Evolutionary conservation across 179 eudicot genomes (phyloP).

Genomic region (Beta macrorhiza): DNA sequence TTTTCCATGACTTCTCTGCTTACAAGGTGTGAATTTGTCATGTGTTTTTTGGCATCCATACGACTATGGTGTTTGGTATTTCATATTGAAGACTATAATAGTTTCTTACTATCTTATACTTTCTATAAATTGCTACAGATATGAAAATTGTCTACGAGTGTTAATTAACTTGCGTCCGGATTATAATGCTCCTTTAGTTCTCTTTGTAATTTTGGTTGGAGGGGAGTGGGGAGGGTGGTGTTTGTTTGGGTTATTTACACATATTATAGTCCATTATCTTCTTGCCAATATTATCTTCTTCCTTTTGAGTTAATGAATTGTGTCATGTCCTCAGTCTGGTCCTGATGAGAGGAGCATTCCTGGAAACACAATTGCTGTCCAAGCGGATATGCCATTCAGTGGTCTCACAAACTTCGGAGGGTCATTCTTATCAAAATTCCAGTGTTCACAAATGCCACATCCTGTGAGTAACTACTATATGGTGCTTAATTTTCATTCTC

Average conservation of each 20-base stretch:
- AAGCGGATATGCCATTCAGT: slow-evolving; percentile 85
- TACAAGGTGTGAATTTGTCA: too few species aligned
- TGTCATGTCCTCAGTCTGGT: slow-evolving; percentile 55
- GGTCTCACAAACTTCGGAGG: slow-evolving; percentile 84
- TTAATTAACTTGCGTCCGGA: not conserved
- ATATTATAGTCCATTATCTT: not conserved
- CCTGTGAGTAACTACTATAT: slow-evolving; percentile 47
- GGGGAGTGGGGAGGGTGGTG: too few species aligned
- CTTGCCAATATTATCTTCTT: not conserved
- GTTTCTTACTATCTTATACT: too few species aligned
- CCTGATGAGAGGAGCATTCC: slow-evolving; percentile 97
- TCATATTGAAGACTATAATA: too few species aligned
- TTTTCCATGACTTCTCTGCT: too few species aligned
- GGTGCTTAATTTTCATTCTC: not conserved
- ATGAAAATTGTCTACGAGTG: too few species aligned
- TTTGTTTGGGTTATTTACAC: too few species aligned
- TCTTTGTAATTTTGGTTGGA: not conserved
- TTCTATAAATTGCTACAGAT: too few species aligned
- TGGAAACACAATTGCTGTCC: slow-evolving; percentile 94
- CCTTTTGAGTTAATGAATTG: not conserved
- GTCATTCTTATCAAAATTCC: slow-evolving; percentile 86
- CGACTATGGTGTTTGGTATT: too few species aligned
- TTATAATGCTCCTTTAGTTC: not conserved
- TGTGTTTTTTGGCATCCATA: too few species aligned
- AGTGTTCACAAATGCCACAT: slow-evolving; percentile 97